These are phyloP conservation scores for Thelonectria olida DNA, from an alignment of 2,329 filamentous ascomycete genomes.

Conservation along the genomic window DNA sequence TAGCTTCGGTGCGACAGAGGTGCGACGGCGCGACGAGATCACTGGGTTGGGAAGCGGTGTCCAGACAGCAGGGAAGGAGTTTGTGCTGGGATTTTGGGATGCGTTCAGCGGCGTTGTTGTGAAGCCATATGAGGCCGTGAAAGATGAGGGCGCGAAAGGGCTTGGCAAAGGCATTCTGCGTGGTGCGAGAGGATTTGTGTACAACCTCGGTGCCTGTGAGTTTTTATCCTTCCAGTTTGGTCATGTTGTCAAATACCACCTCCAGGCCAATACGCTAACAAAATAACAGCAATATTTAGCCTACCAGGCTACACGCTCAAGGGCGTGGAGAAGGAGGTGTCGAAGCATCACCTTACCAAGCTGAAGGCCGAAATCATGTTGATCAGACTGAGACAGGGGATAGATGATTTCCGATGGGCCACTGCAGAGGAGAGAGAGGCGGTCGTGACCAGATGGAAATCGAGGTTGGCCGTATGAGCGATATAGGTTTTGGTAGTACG, in stretches of 20 bases:
- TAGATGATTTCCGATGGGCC: background rate
- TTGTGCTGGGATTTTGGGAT: background rate
- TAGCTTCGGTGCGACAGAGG: conserved; percentile 66
- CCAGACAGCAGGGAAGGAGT: background rate
- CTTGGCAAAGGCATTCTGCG: background rate
- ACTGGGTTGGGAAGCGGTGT: background rate
- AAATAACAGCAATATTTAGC: background rate
- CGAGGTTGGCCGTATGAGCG: background rate
- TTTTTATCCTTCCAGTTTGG: background rate
- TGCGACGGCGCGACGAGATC: conserved; percentile 58
- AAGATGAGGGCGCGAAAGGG: background rate
- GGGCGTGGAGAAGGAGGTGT: background rate
- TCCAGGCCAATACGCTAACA: background rate
- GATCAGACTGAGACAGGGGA: background rate
- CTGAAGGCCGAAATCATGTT: background rate
- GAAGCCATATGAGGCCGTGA: background rate
- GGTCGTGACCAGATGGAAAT: background rate
- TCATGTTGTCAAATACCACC: background rate
- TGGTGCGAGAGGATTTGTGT: background rate
- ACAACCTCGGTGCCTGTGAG: background rate
- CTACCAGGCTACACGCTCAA: background rate
- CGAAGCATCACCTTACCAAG: background rate
- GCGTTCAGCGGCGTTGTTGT: no score
- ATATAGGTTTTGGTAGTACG: no score
- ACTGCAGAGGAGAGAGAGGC: background rate